phyloP scores from a whole-genome alignment of 768 basidiomycete species.

The Tremella yokohamensis region DNA sequence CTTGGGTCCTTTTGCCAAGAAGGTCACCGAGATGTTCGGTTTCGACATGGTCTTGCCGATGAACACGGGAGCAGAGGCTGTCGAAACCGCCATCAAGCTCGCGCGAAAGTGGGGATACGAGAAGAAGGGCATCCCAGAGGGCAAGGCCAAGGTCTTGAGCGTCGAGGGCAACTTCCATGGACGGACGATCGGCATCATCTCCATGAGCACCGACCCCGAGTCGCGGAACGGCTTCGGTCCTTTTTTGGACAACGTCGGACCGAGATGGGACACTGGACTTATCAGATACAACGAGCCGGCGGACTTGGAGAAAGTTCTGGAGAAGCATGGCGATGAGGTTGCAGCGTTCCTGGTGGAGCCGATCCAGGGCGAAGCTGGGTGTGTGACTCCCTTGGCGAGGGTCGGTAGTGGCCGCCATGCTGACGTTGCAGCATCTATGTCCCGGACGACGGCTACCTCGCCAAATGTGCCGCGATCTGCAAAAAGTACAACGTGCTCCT shows the following conservation, averaged over 20 bases:
- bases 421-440: constrained; percentile 70
- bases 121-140: constrained; percentile 74
- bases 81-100: constrained; percentile 94
- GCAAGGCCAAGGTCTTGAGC: constrained; percentile 78
- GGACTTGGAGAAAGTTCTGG: constrained; percentile 77
- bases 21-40: constrained; percentile 75
- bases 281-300: constrained; percentile 81
- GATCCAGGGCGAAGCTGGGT: constrained; percentile 99
- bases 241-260: constrained; percentile 79
- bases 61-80: constrained; percentile 99
- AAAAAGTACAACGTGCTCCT: constrained; percentile 89
- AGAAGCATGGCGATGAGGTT: constrained; percentile 71
- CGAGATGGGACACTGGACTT: constrained; percentile 60
- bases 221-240: constrained; percentile 84
- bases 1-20: constrained; percentile 84
- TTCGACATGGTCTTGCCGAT: constrained; percentile 96
- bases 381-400: constrained; percentile 47
- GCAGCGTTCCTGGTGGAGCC: constrained; percentile 96
- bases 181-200: constrained; percentile 81
- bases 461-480: constrained; percentile 73
- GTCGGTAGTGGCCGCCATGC: neutral
- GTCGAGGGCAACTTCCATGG: constrained; percentile 95
- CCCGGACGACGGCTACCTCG: constrained; percentile 80
- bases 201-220: constrained; percentile 88
- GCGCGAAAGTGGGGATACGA: constrained; percentile 95